These are phyloP conservation scores for Purpureocillium takamizusanense DNA, from an alignment of 2,329 filamentous ascomycete genomes.

Conservation along the genomic window DNA sequence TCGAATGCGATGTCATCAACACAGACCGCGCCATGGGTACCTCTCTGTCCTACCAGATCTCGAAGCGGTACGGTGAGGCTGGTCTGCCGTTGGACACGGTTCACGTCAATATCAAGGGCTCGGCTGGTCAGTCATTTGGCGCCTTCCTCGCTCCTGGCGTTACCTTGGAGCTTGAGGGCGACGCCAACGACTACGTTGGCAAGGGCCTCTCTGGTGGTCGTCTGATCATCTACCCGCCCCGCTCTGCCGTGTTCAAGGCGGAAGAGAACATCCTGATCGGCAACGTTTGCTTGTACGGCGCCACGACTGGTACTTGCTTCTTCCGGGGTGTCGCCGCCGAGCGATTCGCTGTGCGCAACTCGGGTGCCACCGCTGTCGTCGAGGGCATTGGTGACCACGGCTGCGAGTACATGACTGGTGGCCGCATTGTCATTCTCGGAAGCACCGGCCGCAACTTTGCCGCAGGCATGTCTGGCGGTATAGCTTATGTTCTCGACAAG, in stretches of 20 bases:
- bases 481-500: constrained; percentile 88
- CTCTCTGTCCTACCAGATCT: constrained; percentile 92
- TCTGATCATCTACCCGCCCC: constrained; percentile 86
- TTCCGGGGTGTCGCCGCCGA: constrained; percentile 96
- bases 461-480: constrained; percentile 96
- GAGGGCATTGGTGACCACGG: constrained; percentile 94
- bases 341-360: constrained; percentile 94
- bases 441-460: constrained; percentile 93
- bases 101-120: constrained; percentile 93
- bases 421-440: constrained; percentile 78
- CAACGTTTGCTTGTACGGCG: constrained; percentile 92
- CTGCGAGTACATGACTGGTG: constrained; percentile 98
- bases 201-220: constrained; percentile 92
- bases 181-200: constrained; percentile 93
- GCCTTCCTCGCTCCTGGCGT: constrained; percentile 89
- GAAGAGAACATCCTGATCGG: constrained; percentile 93
- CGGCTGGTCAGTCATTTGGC: constrained; percentile 93
- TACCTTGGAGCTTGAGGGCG: constrained; percentile 89
- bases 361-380: constrained; percentile 89
- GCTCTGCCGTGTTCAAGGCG: constrained; percentile 84
- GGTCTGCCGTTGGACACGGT: constrained; percentile 89
- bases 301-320: constrained; percentile 83
- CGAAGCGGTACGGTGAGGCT: constrained; percentile 80
- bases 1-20: constrained; percentile 94
- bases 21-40: constrained; percentile 91